Evolutionary conservation across 257 asterid species (phyloP).

Genomic region (Solanum infundibuliforme): DNA sequence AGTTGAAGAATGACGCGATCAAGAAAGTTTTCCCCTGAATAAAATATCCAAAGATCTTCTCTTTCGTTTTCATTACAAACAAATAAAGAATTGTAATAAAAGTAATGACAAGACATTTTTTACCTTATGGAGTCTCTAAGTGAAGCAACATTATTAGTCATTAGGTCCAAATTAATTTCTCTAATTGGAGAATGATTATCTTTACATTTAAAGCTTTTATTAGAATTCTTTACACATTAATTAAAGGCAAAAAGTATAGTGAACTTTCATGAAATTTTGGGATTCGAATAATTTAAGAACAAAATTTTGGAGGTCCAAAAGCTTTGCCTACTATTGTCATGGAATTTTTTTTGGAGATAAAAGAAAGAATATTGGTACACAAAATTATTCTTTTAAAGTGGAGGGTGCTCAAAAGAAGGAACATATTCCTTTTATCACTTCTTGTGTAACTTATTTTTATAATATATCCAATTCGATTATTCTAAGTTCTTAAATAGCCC

Average conservation of each 20-base stretch:
- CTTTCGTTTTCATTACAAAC: not conserved
- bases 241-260: not conserved
- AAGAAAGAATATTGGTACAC: conserved; percentile 21
- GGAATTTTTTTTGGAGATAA: conserved; percentile 22
- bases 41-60: not conserved
- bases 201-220: not conserved
- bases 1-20: not conserved
- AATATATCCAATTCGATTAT: conserved; percentile 21
- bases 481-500: not conserved
- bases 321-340: not conserved
- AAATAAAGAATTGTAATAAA: not conserved
- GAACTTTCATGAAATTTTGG: not conserved
- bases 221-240: not conserved
- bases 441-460: conserved; percentile 14
- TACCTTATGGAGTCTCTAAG: not conserved
- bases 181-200: not conserved
- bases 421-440: conserved; percentile 38
- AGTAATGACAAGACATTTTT: not conserved
- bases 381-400: conserved; percentile 50
- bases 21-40: not conserved
- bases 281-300: conserved; percentile 3
- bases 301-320: not conserved
- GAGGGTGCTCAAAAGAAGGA: conserved; percentile 46
- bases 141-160: not conserved
- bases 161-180: not conserved